A percentile compares a stretch with the other conserved stretches of the same genome.
Conservation (phyloP, 108 stramenopile genomes). For the Skeletonema potamos region DNA sequence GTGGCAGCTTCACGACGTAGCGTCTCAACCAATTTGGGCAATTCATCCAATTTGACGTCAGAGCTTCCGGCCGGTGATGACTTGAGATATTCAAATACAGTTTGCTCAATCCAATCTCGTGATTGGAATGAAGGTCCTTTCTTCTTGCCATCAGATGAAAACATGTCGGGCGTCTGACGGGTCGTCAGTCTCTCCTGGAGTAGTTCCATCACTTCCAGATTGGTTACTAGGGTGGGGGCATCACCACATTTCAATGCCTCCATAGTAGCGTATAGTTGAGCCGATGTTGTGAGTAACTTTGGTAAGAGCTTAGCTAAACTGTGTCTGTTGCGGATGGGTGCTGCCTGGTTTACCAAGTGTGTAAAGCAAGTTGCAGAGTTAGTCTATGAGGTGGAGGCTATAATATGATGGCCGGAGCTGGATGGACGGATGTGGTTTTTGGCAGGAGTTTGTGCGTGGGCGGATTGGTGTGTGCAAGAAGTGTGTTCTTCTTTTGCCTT, state of each 20-base stretch:
- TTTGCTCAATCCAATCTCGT: slow-evolving; percentile 79
- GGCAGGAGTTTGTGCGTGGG: no score
- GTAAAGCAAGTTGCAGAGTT: no score
- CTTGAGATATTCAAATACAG: slow-evolving; percentile 65
- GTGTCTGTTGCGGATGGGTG: no score
- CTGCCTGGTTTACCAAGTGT: no score
- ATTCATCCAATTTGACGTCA: slow-evolving; percentile 21
- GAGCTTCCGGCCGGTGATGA: slow-evolving; percentile 60
- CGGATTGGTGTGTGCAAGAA: no score
- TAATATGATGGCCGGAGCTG: no score
- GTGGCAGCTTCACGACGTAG: slow-evolving; percentile 2
- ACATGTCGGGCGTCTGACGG: slow-evolving; percentile 17
- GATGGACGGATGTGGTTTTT: no score
- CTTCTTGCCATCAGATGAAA: background rate
- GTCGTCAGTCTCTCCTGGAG: slow-evolving; percentile 38
- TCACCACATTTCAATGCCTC: slow-evolving; percentile 48
- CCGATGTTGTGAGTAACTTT: background rate
- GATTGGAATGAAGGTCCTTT: slow-evolving; percentile 44
- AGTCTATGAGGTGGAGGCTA: no score
- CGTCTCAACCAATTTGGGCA: slow-evolving; percentile 38
- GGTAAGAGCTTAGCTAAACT: no score
- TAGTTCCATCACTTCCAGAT: slow-evolving; percentile 60
- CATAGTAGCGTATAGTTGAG: slow-evolving; percentile 17
- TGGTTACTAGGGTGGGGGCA: slow-evolving; percentile 62
- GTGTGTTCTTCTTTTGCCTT: no score